A percentile compares a stretch with the other conserved stretches of the same genome.
phyloP scores from a whole-genome alignment of 2,329 filamentous ascomycete species.

The Colletotrichum eleusines region DNA sequence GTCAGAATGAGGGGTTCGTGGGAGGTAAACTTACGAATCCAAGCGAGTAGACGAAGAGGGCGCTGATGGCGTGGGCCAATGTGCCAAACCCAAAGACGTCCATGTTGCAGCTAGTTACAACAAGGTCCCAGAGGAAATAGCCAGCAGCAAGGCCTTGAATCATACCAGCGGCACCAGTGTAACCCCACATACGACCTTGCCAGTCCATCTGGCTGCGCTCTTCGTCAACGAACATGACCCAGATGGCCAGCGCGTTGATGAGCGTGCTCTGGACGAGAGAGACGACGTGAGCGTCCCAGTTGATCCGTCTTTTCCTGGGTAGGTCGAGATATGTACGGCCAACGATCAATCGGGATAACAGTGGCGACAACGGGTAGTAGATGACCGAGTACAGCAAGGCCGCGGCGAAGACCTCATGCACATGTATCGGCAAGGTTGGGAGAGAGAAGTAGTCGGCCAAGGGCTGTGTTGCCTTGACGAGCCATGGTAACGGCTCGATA shows the following conservation, averaged over 20 bases:
- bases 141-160: conserved; percentile 82
- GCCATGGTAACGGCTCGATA: conserved; percentile 69
- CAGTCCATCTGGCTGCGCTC: conserved; percentile 76
- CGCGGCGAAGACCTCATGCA: conserved; percentile 79
- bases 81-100: conserved; percentile 81
- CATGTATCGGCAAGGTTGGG: conserved; percentile 77
- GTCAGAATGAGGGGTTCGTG: background rate
- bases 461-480: conserved; percentile 69
- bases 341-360: conserved; percentile 72
- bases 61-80: conserved; percentile 81
- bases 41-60: conserved; percentile 79
- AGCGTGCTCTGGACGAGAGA: conserved; percentile 82
- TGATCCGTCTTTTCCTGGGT: conserved; percentile 72
- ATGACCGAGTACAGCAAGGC: conserved; percentile 77
- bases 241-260: conserved; percentile 80
- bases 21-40: conserved; percentile 75
- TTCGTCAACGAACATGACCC: conserved; percentile 76
- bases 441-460: conserved; percentile 72
- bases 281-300: conserved; percentile 89
- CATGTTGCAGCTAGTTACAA: conserved; percentile 75
- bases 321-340: conserved; percentile 74
- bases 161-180: conserved; percentile 78
- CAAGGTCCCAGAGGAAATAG: conserved; percentile 87
- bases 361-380: conserved; percentile 75
- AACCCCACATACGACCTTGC: conserved; percentile 80